Evolutionary conservation across 345 rosid species (phyloP).

Genomic region (Sisymbrium irio): DNA sequence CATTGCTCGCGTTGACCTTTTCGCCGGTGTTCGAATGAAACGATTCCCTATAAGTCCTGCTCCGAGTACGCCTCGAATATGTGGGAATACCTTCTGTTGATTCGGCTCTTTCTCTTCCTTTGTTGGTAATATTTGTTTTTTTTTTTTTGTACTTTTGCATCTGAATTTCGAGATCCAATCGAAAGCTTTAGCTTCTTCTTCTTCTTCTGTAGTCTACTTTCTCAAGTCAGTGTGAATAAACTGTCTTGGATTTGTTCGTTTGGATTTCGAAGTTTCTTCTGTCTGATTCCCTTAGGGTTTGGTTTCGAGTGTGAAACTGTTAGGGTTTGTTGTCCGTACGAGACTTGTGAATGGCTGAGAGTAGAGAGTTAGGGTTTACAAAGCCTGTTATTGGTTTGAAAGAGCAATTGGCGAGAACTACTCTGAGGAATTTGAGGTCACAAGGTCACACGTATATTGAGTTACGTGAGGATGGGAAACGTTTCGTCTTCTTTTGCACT

Average conservation of each 20-base stretch:
- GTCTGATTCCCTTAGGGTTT: slow-evolving; percentile 28
- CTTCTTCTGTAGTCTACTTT: slow-evolving; percentile 21
- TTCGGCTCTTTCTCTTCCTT: not conserved
- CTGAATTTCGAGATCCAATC: slow-evolving; percentile 33
- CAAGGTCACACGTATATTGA: slow-evolving; percentile 81
- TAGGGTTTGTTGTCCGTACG: slow-evolving; percentile 12
- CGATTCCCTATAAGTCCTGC: slow-evolving; percentile 41
- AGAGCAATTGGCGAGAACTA: slow-evolving; percentile 68
- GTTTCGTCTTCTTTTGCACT: slow-evolving; percentile 77
- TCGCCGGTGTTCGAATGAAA: slow-evolving; percentile 49
- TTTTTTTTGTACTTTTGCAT: slow-evolving; percentile 16
- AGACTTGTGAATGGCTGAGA: slow-evolving; percentile 52
- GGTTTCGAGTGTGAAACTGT: not conserved
- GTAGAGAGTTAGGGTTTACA: slow-evolving; percentile 52
- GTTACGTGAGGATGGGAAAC: slow-evolving; percentile 76
- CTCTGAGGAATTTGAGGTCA: slow-evolving; percentile 54
- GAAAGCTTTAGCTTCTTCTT: not conserved
- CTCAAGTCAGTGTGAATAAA: not conserved
- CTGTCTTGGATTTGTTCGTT: slow-evolving; percentile 16
- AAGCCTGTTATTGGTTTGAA: slow-evolving; percentile 48
- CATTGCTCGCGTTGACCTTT: slow-evolving; percentile 44
- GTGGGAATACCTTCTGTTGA: slow-evolving; percentile 30
- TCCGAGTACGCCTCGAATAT: slow-evolving; percentile 59
- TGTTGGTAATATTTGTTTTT: not conserved
- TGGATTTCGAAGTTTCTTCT: slow-evolving; percentile 18